Evolutionary conservation across 164 flowering plant genomes (phyloP).

Genomic region (Chimonanthus praecox): DNA sequence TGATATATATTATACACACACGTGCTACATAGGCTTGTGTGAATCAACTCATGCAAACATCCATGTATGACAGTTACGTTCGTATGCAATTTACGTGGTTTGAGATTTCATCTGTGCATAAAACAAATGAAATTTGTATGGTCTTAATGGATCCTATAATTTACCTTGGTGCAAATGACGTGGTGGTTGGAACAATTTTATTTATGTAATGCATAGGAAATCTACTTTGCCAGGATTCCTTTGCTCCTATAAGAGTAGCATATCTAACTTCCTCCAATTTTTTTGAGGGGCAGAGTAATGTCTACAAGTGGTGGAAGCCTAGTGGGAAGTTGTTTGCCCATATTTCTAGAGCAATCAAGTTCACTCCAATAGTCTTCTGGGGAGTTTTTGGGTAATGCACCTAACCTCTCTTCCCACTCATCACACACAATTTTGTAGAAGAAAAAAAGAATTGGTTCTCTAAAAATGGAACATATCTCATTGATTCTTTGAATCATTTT

Average conservation of each 20-base stretch:
- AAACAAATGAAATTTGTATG: neutral
- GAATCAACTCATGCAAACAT: neutral
- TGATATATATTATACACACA: too few species aligned
- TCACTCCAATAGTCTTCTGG: constrained; percentile 75
- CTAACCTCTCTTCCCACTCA: neutral
- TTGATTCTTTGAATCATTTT: too few species aligned
- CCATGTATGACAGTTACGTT: neutral
- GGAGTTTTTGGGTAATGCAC: constrained; percentile 69
- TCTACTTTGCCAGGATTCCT: too few species aligned
- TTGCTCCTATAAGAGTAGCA: too few species aligned
- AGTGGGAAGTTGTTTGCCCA: constrained; percentile 39
- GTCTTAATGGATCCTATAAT: neutral
- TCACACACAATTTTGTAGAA: too few species aligned
- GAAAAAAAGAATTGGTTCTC: too few species aligned
- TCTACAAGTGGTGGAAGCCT: constrained; percentile 92
- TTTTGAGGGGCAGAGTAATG: constrained; percentile 40
- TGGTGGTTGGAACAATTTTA: neutral
- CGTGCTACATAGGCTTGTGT: neutral
- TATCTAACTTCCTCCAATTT: neutral
- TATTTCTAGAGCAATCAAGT: constrained; percentile 62
- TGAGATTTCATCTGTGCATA: neutral
- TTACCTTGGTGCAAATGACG: neutral
- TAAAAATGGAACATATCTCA: too few species aligned
- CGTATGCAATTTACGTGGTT: too few species aligned
- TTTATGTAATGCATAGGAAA: neutral